A percentile compares a stretch with the other conserved stretches of the same genome.
Conservation (phyloP, 257 asterid species). For the Parsonsia alboflavescens region DNA sequence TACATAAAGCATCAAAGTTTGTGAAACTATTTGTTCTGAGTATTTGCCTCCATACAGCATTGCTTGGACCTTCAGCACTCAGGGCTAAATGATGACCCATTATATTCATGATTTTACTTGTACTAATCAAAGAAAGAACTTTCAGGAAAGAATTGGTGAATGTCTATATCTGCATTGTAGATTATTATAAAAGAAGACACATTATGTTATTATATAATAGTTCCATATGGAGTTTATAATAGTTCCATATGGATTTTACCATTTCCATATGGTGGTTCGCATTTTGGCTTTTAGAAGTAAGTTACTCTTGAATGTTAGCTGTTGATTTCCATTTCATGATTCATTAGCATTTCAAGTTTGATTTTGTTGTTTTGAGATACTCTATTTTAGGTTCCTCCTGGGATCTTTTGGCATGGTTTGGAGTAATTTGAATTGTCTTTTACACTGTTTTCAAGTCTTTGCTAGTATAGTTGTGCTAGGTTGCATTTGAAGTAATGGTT, state of each 20-base stretch:
- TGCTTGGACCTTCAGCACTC: not conserved
- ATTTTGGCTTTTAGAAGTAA: not conserved
- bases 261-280: not conserved
- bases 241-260: no score
- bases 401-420: not conserved
- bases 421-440: not conserved
- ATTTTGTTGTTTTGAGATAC: not conserved
- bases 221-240: not conserved
- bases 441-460: not conserved
- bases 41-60: not conserved
- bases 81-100: not conserved
- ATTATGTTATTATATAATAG: not conserved
- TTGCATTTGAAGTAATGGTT: not conserved
- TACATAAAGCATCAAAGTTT: not conserved
- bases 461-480: not conserved
- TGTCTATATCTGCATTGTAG: not conserved
- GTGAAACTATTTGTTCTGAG: not conserved
- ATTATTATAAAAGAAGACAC: not conserved
- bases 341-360: not conserved
- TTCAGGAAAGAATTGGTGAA: not conserved
- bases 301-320: not conserved
- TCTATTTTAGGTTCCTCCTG: constrained; percentile 3
- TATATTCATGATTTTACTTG: not conserved
- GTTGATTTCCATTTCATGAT: not conserved
- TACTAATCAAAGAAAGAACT: not conserved